A percentile compares a stretch with the other conserved stretches of the same genome.
Conservation (phyloP, 202 grass and related monocot species). For the Alloteropsis angusta region DNA sequence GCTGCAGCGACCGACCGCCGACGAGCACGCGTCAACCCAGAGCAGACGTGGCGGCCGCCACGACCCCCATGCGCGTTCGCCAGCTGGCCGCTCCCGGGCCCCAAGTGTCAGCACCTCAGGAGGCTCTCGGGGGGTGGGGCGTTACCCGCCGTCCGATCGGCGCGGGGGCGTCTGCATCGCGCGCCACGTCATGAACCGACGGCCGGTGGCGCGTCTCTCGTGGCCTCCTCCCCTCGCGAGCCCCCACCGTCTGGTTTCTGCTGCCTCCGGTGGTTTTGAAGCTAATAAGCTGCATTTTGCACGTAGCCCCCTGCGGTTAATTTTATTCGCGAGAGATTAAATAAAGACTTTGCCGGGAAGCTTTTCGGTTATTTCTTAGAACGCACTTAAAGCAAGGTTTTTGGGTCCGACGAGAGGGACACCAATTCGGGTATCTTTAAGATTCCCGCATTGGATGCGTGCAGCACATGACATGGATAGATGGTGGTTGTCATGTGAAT, state of each 20-base stretch:
- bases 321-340: background rate
- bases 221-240: background rate
- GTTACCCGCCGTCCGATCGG: background rate
- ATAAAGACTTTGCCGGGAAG: constrained; percentile 29
- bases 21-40: background rate
- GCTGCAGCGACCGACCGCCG: background rate
- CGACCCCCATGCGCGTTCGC: background rate
- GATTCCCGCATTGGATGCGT: constrained; percentile 22
- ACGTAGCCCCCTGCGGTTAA: background rate
- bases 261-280: background rate
- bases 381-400: constrained; percentile 36
- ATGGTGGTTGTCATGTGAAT: background rate
- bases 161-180: background rate
- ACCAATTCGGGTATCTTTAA: constrained; percentile 16
- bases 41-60: background rate
- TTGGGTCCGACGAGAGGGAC: constrained; percentile 22
- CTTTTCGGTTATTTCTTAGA: constrained; percentile 49
- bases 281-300: background rate
- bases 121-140: too few relatives aligned
- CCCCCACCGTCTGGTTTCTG: background rate
- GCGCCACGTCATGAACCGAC: background rate
- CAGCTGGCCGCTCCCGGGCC: background rate
- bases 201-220: constrained; percentile 30
- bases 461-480: constrained; percentile 13
- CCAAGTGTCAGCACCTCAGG: background rate